Evolutionary conservation across 768 basidiomycete genomes (phyloP).

Genomic region (Amanita pallidorosea): DNA sequence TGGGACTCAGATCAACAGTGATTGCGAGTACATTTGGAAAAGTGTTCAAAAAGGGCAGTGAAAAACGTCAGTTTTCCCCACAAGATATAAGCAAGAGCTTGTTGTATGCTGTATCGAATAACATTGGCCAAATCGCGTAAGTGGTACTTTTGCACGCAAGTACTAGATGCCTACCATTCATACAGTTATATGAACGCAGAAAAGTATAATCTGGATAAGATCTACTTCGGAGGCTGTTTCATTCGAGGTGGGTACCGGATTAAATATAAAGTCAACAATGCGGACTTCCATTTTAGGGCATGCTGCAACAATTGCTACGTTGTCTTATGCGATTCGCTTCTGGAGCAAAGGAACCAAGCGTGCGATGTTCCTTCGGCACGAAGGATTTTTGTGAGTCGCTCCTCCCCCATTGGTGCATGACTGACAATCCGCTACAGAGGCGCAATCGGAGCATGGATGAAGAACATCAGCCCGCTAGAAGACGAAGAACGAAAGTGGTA

Average conservation of each 20-base stretch:
- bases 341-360: conserved; percentile 98
- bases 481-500: conserved; percentile 7
- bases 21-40: conserved; percentile 99
- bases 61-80: conserved; percentile 69
- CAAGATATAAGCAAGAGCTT: conserved; percentile 94
- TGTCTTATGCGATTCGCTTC: conserved; percentile 98
- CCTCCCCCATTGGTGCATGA: conserved; percentile 7
- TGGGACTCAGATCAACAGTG: conserved; percentile 95
- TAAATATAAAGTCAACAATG: background rate
- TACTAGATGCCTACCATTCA: conserved; percentile 2
- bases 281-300: conserved; percentile 50
- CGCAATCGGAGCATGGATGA: conserved; percentile 95
- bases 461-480: conserved; percentile 66
- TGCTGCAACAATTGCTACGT: conserved; percentile 90
- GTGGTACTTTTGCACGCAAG: conserved; percentile 21
- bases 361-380: conserved; percentile 93
- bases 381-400: conserved; percentile 84
- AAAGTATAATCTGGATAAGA: conserved; percentile 91
- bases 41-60: conserved; percentile 84
- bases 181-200: conserved; percentile 97
- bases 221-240: conserved; percentile 99
- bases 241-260: conserved; percentile 65
- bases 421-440: conserved; percentile 41
- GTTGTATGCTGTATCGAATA: conserved; percentile 95
- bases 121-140: conserved; percentile 99